Evolutionary conservation across 805 yeast genomes (phyloP).

Genomic region (Dipodascus geniculatus): DNA sequence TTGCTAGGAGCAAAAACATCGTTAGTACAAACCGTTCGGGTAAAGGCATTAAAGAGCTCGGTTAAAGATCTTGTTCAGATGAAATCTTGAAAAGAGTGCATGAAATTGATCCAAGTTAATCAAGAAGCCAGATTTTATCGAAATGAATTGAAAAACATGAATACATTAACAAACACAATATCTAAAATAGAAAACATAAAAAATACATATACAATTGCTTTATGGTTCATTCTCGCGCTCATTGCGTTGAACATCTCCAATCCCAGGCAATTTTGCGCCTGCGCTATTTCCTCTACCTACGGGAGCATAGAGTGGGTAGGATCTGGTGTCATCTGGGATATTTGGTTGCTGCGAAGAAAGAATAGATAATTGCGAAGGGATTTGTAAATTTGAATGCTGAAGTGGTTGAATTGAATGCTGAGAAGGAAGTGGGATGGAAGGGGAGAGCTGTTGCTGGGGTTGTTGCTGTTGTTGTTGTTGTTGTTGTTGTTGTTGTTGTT

Average conservation of each 20-base stretch:
- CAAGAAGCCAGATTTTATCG: not conserved
- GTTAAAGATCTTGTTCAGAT: not conserved
- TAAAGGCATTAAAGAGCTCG: not conserved
- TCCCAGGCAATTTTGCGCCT: not conserved
- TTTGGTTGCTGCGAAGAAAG: not conserved
- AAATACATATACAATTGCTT: not conserved
- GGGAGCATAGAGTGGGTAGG: not conserved
- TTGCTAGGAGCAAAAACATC: too few species aligned
- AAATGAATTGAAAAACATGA: too few species aligned
- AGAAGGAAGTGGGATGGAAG: slow-evolving; percentile 3
- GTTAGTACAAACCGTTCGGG: too few species aligned
- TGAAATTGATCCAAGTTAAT: not conserved
- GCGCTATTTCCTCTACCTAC: not conserved
- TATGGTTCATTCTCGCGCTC: not conserved
- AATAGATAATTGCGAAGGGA: not conserved
- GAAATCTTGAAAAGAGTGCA: not conserved
- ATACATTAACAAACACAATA: not conserved
- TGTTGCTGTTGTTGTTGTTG: not conserved
- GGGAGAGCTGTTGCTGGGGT: not conserved
- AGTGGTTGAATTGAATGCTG: not conserved
- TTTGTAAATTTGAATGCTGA: not conserved
- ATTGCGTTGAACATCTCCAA: not conserved
- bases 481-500: slow-evolving; percentile 2
- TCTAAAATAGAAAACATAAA: not conserved
- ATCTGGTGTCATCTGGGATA: not conserved